Base-by-base conservation (phyloP, 306 rosid species). In the Astragalus glycyphyllos region DNA sequence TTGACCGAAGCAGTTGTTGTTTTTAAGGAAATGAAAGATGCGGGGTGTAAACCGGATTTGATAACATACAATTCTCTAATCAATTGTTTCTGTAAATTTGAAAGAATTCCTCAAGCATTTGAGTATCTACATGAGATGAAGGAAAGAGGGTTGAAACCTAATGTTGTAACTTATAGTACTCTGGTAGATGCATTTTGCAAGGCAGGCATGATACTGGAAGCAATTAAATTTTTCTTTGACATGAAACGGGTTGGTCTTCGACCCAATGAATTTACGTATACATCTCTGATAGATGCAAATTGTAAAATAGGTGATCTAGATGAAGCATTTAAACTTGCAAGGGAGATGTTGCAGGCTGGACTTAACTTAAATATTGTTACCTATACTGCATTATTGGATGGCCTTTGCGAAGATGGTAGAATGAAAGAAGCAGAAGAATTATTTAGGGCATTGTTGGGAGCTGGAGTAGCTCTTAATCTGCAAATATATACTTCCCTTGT, bases 141-240 rank as follows among this genome's bases (percentile, higher is more conserved):
- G 88, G 77, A 58, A 44, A 69, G 67, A 42, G 85, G 84, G 63
- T 73, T 88, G 87, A 85, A 75, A 72, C 95, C 88, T 11, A 88
- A 87, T 86, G 98, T 87, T 45, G 83, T 94, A 58, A 94, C 98
- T n/a, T 94, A 89, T 59, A 94, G 89, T 84, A 89, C 96, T 7
- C 58, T 94, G 73, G 79, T 94, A 68, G 98, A 94, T 77, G 92
- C 97, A 45, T 94, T 94, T 80, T 90, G 98, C 82, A 88, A 93
- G 80, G 89, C 85, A 58, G 96, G 95, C 35, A 86, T 94, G 95
- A 76, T 86, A 93, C 83, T 76, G 76, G 88, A 83, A 81, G 97
- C 92, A 17, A 79, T 84, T 42, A 90, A 87, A 59, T 84, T 90
- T 83, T 90, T 86, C 44, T 87, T 90, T 57, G 94, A 89, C 75